Evolutionary conservation across 805 yeast genomes (phyloP).

Genomic region (Debaryomyces hansenii): DNA sequence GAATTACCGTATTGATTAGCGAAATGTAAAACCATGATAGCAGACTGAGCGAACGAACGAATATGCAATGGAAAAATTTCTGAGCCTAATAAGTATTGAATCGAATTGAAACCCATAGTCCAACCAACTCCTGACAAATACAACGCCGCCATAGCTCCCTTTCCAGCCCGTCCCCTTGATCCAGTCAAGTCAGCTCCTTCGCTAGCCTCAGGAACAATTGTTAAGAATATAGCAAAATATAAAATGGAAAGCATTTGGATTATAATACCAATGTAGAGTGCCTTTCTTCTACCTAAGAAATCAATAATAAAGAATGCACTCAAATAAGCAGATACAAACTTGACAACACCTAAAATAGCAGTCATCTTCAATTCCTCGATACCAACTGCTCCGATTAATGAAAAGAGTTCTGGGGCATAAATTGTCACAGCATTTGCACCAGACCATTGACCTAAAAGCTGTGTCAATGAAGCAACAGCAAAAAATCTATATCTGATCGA

Average conservation of each 20-base stretch:
- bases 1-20: constrained; percentile 59
- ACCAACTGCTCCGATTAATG: constrained; percentile 46
- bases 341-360: constrained; percentile 54
- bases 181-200: constrained; percentile 25
- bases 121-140: constrained; percentile 55
- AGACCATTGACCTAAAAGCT: constrained; percentile 58
- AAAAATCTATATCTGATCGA: constrained; percentile 49
- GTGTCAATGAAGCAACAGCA: constrained; percentile 40
- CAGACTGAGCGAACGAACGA: constrained; percentile 49
- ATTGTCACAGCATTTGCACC: constrained; percentile 58
- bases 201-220: constrained; percentile 45
- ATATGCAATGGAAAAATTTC: constrained; percentile 55
- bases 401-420: constrained; percentile 54
- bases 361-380: constrained; percentile 46
- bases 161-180: constrained; percentile 36
- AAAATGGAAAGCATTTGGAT: constrained; percentile 44
- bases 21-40: constrained; percentile 56
- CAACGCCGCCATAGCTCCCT: constrained; percentile 51
- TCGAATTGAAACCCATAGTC: constrained; percentile 59
- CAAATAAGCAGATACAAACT: constrained; percentile 48
- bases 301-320: constrained; percentile 57
- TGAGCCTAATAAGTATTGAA: constrained; percentile 55
- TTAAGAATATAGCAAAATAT: constrained; percentile 48
- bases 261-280: constrained; percentile 49
- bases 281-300: constrained; percentile 50